A percentile compares a stretch with the other conserved stretches of the same genome.
Conservation (phyloP, 352 stramenopile species). For the Globisporangium carolinianum region DNA sequence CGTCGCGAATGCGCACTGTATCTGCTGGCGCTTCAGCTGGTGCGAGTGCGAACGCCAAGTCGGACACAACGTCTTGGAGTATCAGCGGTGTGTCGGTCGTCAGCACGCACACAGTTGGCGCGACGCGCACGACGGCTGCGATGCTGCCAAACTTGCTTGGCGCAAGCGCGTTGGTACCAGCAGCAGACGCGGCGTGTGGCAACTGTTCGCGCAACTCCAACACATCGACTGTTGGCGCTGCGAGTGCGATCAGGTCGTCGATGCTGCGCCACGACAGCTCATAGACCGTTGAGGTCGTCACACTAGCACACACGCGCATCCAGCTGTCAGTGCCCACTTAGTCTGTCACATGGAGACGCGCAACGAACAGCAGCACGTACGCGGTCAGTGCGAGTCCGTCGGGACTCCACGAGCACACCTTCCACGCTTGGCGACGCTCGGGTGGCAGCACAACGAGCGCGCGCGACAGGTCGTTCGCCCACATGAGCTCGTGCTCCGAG, state of each 20-base stretch:
- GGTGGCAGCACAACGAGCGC: slow-evolving; percentile 12
- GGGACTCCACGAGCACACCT: slow-evolving; percentile 33
- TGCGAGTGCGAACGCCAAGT: background rate
- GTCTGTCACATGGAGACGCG: too few relatives aligned
- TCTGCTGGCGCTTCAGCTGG: background rate
- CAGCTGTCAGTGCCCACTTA: too few relatives aligned
- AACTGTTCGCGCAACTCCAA: slow-evolving; percentile 1
- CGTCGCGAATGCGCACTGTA: background rate
- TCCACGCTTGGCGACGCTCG: slow-evolving; percentile 13
- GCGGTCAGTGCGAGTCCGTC: slow-evolving; percentile 32
- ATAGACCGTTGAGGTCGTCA: slow-evolving; percentile 13
- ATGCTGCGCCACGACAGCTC: slow-evolving; percentile 22
- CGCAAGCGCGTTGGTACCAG: too few relatives aligned
- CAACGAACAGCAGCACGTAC: slow-evolving; percentile 15
- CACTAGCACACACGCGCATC: slow-evolving; percentile 1
- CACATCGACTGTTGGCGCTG: background rate
- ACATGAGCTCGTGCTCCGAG: slow-evolving; percentile 20
- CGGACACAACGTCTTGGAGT: slow-evolving; percentile 6
- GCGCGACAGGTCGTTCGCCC: slow-evolving; percentile 12
- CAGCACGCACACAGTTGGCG: slow-evolving; percentile 9
- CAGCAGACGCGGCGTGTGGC: too few relatives aligned
- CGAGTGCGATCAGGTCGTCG: slow-evolving; percentile 8
- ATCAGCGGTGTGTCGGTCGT: slow-evolving; percentile 13
- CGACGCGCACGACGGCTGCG: slow-evolving; percentile 2
- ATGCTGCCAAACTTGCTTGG: slow-evolving; percentile 2